Evolutionary conservation across 345 rosid genomes (phyloP).

Genomic region (Syzygium aromaticum): DNA sequence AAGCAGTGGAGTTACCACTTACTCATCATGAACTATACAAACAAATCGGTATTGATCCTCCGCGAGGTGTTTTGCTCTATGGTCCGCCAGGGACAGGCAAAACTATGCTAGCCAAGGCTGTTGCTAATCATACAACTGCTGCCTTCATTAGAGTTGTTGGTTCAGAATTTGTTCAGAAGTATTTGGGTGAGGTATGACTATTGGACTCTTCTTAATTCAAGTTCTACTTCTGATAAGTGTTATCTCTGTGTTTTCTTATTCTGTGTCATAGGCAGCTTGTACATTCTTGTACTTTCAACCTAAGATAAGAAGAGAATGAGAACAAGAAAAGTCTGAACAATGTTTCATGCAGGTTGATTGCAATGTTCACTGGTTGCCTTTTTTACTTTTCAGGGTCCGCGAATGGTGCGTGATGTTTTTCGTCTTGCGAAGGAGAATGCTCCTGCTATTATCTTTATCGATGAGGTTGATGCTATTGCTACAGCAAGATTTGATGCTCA

Average conservation of each 20-base stretch:
- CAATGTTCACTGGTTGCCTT: not conserved
- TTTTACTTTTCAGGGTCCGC: conserved; percentile 60
- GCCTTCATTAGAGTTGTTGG: conserved; percentile 99
- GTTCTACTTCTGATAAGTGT: not conserved
- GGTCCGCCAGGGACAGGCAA: conserved; percentile 99
- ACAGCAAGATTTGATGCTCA: conserved; percentile 99
- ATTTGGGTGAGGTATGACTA: conserved; percentile 78
- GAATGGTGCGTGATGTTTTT: conserved; percentile 99
- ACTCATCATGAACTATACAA: conserved; percentile 95
- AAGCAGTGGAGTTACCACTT: conserved; percentile 94
- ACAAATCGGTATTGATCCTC: conserved; percentile 96
- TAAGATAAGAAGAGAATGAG: not conserved
- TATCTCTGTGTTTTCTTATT: not conserved
- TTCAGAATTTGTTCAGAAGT: conserved; percentile 97
- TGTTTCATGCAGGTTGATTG: not conserved
- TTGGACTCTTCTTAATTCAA: not conserved
- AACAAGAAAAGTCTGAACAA: not conserved
- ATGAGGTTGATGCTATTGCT: conserved; percentile 97
- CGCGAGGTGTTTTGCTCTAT: conserved; percentile 93
- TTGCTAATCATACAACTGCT: conserved; percentile 95
- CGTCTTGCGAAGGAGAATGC: conserved; percentile 99
- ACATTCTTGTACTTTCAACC: not conserved
- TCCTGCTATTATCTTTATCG: conserved; percentile 95
- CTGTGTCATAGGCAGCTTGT: not conserved
- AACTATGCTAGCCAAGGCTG: conserved; percentile 99